A percentile compares a stretch with the other conserved stretches of the same genome.
Evolutionary conservation across 1,284 basidiomycete species (phyloP).

Genomic region (Apiotrichum mycotoxinovorans): DNA sequence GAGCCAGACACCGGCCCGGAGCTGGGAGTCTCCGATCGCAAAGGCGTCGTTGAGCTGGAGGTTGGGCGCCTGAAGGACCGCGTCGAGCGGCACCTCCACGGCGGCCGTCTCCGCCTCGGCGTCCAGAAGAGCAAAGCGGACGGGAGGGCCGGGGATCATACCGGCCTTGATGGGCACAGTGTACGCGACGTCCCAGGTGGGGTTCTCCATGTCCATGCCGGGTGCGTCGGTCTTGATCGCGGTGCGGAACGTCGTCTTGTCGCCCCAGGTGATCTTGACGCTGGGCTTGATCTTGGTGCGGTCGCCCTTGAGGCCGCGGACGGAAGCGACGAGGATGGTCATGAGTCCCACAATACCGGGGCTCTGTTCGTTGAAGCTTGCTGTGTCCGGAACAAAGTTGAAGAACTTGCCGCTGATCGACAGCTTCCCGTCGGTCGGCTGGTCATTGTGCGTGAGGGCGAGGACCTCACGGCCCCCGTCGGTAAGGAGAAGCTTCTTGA

Average conservation of each 20-base stretch:
- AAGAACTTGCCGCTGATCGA: slow-evolving; percentile 8
- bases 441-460: slow-evolving; percentile 3
- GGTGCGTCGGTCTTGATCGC: slow-evolving; percentile 13
- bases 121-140: slow-evolving; percentile 11
- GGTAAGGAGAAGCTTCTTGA: slow-evolving; percentile 11
- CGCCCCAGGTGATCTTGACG: slow-evolving; percentile 15
- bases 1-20: slow-evolving; percentile 9
- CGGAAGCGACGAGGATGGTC: slow-evolving; percentile 12
- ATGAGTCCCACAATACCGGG: slow-evolving; percentile 12
- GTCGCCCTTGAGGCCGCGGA: slow-evolving; percentile 6
- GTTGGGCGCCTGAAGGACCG: slow-evolving; percentile 8
- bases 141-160: slow-evolving; percentile 2
- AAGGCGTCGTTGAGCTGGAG: slow-evolving; percentile 6
- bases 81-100: slow-evolving; percentile 9
- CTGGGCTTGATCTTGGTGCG: slow-evolving; percentile 14
- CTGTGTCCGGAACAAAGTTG: slow-evolving; percentile 11
- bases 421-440: slow-evolving; percentile 1
- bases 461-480: slow-evolving; percentile 3
- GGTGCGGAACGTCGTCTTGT: slow-evolving; percentile 8
- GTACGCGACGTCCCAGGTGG: slow-evolving; percentile 10
- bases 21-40: slow-evolving; percentile 2
- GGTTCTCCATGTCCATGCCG: slow-evolving; percentile 17
- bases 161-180: slow-evolving; percentile 5
- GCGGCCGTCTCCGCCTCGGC: slow-evolving; percentile 10
- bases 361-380: slow-evolving; percentile 10